phyloP scores from a whole-genome alignment of 2,329 filamentous ascomycete genomes.

The Dothistroma septosporum region DNA sequence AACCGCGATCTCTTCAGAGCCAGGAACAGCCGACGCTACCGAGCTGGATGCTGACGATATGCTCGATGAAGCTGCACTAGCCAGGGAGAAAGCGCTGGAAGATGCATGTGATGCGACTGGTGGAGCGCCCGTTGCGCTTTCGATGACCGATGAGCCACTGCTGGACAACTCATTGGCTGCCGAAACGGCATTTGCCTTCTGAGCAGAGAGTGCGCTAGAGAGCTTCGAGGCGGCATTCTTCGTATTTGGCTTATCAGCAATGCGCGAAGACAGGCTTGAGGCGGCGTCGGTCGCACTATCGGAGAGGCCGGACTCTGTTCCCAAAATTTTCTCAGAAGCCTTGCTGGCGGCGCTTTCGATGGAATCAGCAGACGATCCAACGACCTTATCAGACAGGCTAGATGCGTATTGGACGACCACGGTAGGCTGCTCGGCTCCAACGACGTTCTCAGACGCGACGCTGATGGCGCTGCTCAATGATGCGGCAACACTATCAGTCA shows the following conservation, averaged over 20 bases:
- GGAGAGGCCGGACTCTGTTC: slow-evolving; percentile 25
- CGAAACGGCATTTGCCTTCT: slow-evolving; percentile 11
- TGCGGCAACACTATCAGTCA: background rate
- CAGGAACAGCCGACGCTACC: slow-evolving; percentile 13
- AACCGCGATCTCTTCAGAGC: slow-evolving; percentile 15
- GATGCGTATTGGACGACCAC: slow-evolving; percentile 20
- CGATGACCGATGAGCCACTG: slow-evolving; percentile 14
- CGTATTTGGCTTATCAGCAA: slow-evolving; percentile 4
- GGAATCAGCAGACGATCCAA: slow-evolving; percentile 38
- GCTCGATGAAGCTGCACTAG: slow-evolving; percentile 30
- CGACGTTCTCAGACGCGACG: slow-evolving; percentile 13
- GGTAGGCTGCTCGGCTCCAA: slow-evolving; percentile 11
- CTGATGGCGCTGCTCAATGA: slow-evolving; percentile 17
- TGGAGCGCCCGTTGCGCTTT: slow-evolving; percentile 8
- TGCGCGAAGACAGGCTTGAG: slow-evolving; percentile 10
- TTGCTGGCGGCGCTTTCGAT: slow-evolving; percentile 30
- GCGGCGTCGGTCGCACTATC: slow-evolving; percentile 34
- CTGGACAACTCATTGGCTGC: slow-evolving; percentile 16
- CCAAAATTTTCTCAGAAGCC: slow-evolving; percentile 26
- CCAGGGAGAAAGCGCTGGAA: slow-evolving; percentile 26
- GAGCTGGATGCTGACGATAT: slow-evolving; percentile 20
- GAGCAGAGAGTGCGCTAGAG: slow-evolving; percentile 22
- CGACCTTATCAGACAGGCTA: slow-evolving; percentile 27
- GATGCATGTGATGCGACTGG: slow-evolving; percentile 20
- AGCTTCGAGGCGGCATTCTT: slow-evolving; percentile 22